Percentiles rank a stretch among this genome's conserved stretches.
Evolutionary conservation across 1,284 basidiomycete genomes (phyloP).

Genomic region (Tetrapyrgos nigripes): DNA sequence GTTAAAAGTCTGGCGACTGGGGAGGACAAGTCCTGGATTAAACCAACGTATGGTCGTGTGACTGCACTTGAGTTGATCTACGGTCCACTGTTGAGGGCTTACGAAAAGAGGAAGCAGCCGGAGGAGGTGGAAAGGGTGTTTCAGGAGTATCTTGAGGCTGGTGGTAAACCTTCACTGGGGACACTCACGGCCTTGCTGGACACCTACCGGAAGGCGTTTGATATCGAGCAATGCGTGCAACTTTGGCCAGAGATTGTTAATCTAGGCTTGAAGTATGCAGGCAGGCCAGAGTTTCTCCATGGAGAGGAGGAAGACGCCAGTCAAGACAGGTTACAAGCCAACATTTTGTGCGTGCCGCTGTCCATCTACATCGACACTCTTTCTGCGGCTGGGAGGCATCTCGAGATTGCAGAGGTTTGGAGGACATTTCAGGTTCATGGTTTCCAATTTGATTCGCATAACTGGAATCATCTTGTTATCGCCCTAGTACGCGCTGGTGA

Average conservation of each 20-base stretch:
- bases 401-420: slow-evolving; percentile 77
- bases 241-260: slow-evolving; percentile 79
- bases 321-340: slow-evolving; percentile 45
- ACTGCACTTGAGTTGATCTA: slow-evolving; percentile 63
- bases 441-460: slow-evolving; percentile 87
- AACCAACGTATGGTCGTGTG: slow-evolving; percentile 41
- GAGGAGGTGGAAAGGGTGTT: slow-evolving; percentile 67
- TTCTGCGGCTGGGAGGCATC: slow-evolving; percentile 68
- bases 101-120: slow-evolving; percentile 53
- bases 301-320: slow-evolving; percentile 16
- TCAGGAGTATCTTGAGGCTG: slow-evolving; percentile 59
- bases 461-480: slow-evolving; percentile 89
- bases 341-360: slow-evolving; percentile 78
- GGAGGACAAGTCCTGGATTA: slow-evolving; percentile 46
- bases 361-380: slow-evolving; percentile 87
- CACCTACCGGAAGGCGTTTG: slow-evolving; percentile 69
- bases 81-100: slow-evolving; percentile 67
- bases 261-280: slow-evolving; percentile 51
- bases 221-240: slow-evolving; percentile 62
- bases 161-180: slow-evolving; percentile 63
- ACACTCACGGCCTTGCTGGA: slow-evolving; percentile 77
- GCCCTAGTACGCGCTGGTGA: slow-evolving; percentile 85
- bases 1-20: slow-evolving; percentile 53
- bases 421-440: slow-evolving; percentile 65
- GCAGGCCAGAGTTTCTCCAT: slow-evolving; percentile 40